These are phyloP conservation scores for Penicillium paneum DNA, from an alignment of 2,329 filamentous ascomycete genomes.

Conservation along the genomic window DNA sequence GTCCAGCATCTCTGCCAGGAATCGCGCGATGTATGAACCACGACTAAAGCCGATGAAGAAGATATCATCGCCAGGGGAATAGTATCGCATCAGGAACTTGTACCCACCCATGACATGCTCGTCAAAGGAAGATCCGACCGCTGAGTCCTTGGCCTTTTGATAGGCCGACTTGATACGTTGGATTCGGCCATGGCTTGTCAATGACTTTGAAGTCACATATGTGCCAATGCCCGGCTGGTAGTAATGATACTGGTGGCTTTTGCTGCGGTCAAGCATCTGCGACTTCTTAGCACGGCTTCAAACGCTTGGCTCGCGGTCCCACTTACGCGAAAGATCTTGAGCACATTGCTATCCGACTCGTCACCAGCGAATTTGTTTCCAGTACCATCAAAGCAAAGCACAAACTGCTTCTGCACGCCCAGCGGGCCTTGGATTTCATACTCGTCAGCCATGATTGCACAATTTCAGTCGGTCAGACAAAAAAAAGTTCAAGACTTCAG, in stretches of 20 bases:
- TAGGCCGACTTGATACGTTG: constrained; percentile 54
- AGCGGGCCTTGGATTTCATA: constrained; percentile 19
- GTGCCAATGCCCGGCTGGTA: constrained; percentile 47
- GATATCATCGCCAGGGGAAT: constrained; percentile 58
- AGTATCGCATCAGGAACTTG: constrained; percentile 73
- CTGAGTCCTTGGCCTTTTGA: constrained; percentile 58
- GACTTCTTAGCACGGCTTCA: background rate
- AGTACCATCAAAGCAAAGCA: constrained; percentile 46
- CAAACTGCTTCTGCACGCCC: constrained; percentile 36
- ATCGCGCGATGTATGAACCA: constrained; percentile 70
- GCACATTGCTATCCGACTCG: constrained; percentile 47
- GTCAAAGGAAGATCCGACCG: constrained; percentile 75
- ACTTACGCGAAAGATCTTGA: constrained; percentile 46
- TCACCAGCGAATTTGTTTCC: constrained; percentile 46
- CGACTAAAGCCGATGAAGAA: constrained; percentile 73
- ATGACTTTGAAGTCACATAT: constrained; percentile 39
- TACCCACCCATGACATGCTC: constrained; percentile 82
- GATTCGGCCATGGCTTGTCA: constrained; percentile 34
- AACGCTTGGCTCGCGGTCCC: background rate
- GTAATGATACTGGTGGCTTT: constrained; percentile 42
- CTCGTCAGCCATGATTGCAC: constrained; percentile 18
- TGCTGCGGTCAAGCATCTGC: constrained; percentile 42
- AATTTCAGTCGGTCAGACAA: background rate
- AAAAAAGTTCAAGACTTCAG: background rate
- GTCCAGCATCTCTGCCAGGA: constrained; percentile 80